Percentiles rank a stretch among this genome's conserved stretches.
Evolutionary conservation across 2,329 filamentous ascomycete genomes (phyloP).

Genomic region (Fusarium nurragi): DNA sequence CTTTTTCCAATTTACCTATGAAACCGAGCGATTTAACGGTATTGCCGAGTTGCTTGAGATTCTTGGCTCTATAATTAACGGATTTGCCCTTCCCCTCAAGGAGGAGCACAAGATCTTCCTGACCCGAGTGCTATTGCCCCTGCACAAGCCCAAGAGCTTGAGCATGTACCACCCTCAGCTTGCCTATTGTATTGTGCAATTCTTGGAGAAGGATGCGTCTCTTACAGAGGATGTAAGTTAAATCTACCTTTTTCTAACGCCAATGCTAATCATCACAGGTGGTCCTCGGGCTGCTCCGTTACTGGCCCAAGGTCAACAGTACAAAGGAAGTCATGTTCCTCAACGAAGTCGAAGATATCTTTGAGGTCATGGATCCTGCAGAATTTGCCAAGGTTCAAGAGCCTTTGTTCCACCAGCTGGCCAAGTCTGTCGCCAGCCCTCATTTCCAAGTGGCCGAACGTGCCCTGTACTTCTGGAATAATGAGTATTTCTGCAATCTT

Average conservation of each 20-base stretch:
- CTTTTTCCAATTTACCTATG: conserved; percentile 99
- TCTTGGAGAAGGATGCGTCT: conserved; percentile 95
- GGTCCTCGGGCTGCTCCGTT: conserved; percentile 90
- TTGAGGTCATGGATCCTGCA: conserved; percentile 98
- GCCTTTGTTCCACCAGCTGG: conserved; percentile 94
- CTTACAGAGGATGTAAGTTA: conserved; percentile 87
- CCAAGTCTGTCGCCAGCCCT: conserved; percentile 96
- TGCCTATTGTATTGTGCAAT: conserved; percentile 98
- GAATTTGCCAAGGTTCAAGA: conserved; percentile 99
- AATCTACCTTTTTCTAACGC: not conserved
- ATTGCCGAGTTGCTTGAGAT: conserved; percentile 98
- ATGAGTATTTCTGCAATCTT: conserved; percentile 99
- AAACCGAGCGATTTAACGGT: conserved; percentile 98
- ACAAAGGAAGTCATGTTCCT: conserved; percentile 99
- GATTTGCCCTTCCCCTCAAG: conserved; percentile 94
- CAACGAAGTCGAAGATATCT: conserved; percentile 99
- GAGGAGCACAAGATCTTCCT: conserved; percentile 99
- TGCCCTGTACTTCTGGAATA: conserved; percentile 99
- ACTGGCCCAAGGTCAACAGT: conserved; percentile 99
- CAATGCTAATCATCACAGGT: conserved; percentile 64
- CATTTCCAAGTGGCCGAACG: conserved; percentile 99
- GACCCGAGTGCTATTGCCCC: conserved; percentile 87
- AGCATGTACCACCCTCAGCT: conserved; percentile 99
- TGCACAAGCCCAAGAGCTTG: conserved; percentile 98
- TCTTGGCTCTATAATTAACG: conserved; percentile 98